A percentile compares a stretch with the other conserved stretches of the same genome.
Evolutionary conservation across 2,329 filamentous ascomycete species (phyloP).

Genomic region (Ampelomyces quisqualis): DNA sequence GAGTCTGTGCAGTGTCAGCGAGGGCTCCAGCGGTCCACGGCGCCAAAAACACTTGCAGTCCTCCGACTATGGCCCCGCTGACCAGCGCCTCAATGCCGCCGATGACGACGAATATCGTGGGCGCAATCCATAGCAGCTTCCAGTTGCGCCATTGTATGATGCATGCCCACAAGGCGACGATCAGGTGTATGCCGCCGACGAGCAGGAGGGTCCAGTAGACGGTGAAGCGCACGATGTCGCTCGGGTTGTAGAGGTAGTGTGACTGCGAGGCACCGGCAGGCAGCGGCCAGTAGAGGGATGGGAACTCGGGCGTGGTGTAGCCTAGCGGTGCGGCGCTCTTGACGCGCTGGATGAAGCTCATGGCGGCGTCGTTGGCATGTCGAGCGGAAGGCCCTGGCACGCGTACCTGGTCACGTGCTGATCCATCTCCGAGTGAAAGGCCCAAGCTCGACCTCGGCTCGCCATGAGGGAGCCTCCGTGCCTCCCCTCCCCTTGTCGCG

Average conservation of each 20-base stretch:
- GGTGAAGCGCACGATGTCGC: conserved; percentile 85
- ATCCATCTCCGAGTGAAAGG: conserved; percentile 11
- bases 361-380: conserved; percentile 26
- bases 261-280: conserved; percentile 58
- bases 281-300: conserved; percentile 76
- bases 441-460: conserved; percentile 34
- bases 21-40: not conserved
- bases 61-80: conserved; percentile 76
- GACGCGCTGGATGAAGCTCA: conserved; percentile 50
- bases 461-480: conserved; percentile 22
- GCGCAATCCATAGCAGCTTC: conserved; percentile 67
- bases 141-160: conserved; percentile 64
- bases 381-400: not conserved
- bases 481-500: conserved; percentile 7
- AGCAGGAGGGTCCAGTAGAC: conserved; percentile 82
- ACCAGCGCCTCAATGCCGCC: conserved; percentile 75
- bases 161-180: conserved; percentile 70
- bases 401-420: conserved; percentile 5
- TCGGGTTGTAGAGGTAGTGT: conserved; percentile 69
- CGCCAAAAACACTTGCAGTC: conserved; percentile 61
- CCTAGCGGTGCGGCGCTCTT: conserved; percentile 53
- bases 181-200: conserved; percentile 72
- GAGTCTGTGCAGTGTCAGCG: conserved; percentile 53
- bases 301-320: conserved; percentile 73
- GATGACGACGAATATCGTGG: conserved; percentile 68